phyloP scores from a whole-genome alignment of 495 filamentous ascomycete species.

The Delitschia confertaspora region DNA sequence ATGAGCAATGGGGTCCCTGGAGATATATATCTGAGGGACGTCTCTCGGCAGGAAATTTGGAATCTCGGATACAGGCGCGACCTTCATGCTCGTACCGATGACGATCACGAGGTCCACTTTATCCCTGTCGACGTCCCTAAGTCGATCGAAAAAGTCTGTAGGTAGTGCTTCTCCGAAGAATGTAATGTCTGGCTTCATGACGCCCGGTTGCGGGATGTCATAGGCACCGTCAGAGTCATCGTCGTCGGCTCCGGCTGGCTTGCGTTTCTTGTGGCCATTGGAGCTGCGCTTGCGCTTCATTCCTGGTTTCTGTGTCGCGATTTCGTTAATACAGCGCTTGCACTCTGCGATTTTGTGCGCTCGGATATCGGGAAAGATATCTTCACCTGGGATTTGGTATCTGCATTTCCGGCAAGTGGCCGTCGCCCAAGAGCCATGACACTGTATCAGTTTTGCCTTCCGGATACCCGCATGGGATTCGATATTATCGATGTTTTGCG shows the following conservation, averaged over 20 bases:
- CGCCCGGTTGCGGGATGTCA: slow-evolving; percentile 61
- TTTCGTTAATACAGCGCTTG: slow-evolving; percentile 45
- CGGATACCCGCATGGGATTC: slow-evolving; percentile 78
- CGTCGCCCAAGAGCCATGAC: slow-evolving; percentile 90
- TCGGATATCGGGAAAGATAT: slow-evolving; percentile 69
- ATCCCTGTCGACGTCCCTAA: slow-evolving; percentile 69
- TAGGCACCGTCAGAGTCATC: slow-evolving; percentile 65
- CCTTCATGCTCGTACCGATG: slow-evolving; percentile 93
- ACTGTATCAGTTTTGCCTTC: slow-evolving; percentile 83
- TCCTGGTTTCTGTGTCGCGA: slow-evolving; percentile 38
- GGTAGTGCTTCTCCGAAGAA: slow-evolving; percentile 94
- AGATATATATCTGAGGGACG: slow-evolving; percentile 92
- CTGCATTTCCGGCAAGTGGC: slow-evolving; percentile 82
- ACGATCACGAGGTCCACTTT: slow-evolving; percentile 87
- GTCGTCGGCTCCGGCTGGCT: slow-evolving; percentile 45
- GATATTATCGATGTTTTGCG: slow-evolving; percentile 97
- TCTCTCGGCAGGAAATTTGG: slow-evolving; percentile 65
- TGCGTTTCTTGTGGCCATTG: slow-evolving; percentile 44
- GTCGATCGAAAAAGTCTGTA: slow-evolving; percentile 68
- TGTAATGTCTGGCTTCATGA: slow-evolving; percentile 99
- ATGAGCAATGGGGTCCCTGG: slow-evolving; percentile 73
- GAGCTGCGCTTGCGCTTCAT: slow-evolving; percentile 71
- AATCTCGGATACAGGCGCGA: slow-evolving; percentile 88
- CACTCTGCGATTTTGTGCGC: slow-evolving; percentile 62
- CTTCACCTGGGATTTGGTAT: slow-evolving; percentile 62